phyloP scores from a whole-genome alignment of 495 filamentous ascomycete species.

The Penicillium tannophilum region DNA sequence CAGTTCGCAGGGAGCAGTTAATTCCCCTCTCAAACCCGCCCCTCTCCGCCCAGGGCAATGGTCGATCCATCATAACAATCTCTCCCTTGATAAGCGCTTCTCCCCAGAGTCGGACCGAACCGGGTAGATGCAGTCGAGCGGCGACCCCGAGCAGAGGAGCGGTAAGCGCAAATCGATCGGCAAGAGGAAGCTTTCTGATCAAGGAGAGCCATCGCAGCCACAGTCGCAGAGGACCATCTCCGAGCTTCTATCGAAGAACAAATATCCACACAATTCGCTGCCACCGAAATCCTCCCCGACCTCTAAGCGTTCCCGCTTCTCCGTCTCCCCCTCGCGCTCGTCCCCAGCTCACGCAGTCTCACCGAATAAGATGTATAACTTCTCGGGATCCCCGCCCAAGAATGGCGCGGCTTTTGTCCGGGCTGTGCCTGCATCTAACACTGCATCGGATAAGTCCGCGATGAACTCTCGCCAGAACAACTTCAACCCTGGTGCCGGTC shows the following conservation, averaged over 20 bases:
- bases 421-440: constrained; percentile 23
- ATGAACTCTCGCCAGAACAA: constrained; percentile 34
- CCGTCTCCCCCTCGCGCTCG: constrained; percentile 30
- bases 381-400: constrained; percentile 41
- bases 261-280: constrained; percentile 19
- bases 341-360: constrained; percentile 22
- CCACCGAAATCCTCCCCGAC: constrained; percentile 29
- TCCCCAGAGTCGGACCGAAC: constrained; percentile 31
- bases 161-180: constrained; percentile 51
- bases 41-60: constrained; percentile 19
- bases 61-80: constrained; percentile 15
- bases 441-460: constrained; percentile 20
- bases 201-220: constrained; percentile 39
- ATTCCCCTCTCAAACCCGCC: constrained; percentile 26
- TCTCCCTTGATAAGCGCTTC: constrained; percentile 9
- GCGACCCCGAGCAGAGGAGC: constrained; percentile 48
- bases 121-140: constrained; percentile 53
- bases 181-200: constrained; percentile 51
- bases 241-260: constrained; percentile 46
- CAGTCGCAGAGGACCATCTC: constrained; percentile 52
- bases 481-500: constrained; percentile 53
- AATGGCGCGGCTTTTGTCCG: constrained; percentile 31
- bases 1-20: constrained; percentile 21
- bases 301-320: constrained; percentile 47
- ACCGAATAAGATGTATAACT: constrained; percentile 51